A percentile compares a stretch with the other conserved stretches of the same genome.
phyloP scores from a whole-genome alignment of 768 basidiomycete species.

The Leccinum boreale region DNA sequence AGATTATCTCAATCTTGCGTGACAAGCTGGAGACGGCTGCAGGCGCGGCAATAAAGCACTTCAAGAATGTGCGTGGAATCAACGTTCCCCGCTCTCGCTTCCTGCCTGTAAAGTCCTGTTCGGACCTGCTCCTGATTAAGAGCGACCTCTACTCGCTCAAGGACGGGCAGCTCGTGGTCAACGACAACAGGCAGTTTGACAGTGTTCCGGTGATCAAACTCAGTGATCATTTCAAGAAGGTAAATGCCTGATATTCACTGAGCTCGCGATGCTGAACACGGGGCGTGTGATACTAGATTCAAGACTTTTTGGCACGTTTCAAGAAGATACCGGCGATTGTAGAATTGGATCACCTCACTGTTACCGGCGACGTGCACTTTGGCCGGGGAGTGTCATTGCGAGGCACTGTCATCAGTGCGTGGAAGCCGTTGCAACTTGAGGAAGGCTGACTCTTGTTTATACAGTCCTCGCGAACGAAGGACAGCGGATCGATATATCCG shows the following conservation, averaged over 20 bases:
- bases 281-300: slow-evolving; percentile 45
- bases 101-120: slow-evolving; percentile 88
- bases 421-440: background rate
- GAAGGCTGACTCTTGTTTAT: background rate
- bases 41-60: slow-evolving; percentile 92
- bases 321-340: slow-evolving; percentile 89
- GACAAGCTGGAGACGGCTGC: slow-evolving; percentile 81
- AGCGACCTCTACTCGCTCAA: slow-evolving; percentile 88
- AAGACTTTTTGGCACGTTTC: slow-evolving; percentile 92
- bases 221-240: slow-evolving; percentile 96
- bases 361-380: slow-evolving; percentile 88
- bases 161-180: slow-evolving; percentile 87
- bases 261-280: background rate
- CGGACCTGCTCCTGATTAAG: slow-evolving; percentile 85
- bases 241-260: slow-evolving; percentile 24
- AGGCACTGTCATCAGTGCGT: slow-evolving; percentile 80
- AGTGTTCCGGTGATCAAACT: slow-evolving; percentile 96
- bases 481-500: slow-evolving; percentile 78
- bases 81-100: slow-evolving; percentile 94
- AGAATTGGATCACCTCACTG: slow-evolving; percentile 92
- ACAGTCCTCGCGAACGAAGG: slow-evolving; percentile 80
- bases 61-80: slow-evolving; percentile 87
- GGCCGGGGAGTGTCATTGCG: slow-evolving; percentile 82
- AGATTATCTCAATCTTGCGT: slow-evolving; percentile 1
- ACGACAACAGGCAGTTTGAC: slow-evolving; percentile 76